Conservation (phyloP, 2,329 filamentous ascomycete genomes). For the Exophiala sideris region DNA sequence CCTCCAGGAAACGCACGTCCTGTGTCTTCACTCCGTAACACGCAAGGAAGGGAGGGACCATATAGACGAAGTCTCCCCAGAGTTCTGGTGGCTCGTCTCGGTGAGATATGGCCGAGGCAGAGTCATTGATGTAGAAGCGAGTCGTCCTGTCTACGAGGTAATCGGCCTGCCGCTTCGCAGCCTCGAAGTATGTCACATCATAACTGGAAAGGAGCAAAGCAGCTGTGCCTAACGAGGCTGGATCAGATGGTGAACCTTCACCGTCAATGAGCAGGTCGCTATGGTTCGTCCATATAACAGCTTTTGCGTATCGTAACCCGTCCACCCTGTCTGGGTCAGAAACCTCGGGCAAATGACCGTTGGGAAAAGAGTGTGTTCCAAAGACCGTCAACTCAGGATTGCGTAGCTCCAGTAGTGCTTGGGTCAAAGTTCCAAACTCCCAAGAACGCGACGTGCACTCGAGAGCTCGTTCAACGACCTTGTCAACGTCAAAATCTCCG, state of each 20-base stretch:
- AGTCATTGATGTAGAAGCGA: conserved; percentile 40
- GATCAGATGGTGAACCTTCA: conserved; percentile 33
- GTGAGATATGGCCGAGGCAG: conserved; percentile 44
- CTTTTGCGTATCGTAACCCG: conserved; percentile 2
- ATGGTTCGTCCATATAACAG: conserved; percentile 3
- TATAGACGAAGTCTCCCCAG: conserved; percentile 51
- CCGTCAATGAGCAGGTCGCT: conserved; percentile 4
- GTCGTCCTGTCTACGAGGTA: conserved; percentile 41
- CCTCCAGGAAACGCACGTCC: conserved; percentile 35
- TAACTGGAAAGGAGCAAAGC: conserved; percentile 44
- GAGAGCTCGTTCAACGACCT: conserved; percentile 1
- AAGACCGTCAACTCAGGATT: conserved; percentile 20
- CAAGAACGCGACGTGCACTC: conserved; percentile 7
- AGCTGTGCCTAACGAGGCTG: conserved; percentile 45
- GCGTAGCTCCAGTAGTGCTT: conserved; percentile 24
- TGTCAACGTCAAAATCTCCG: background rate
- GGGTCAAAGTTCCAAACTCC: conserved; percentile 17
- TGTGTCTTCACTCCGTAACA: conserved; percentile 43
- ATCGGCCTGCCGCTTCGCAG: conserved; percentile 41
- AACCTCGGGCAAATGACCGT: conserved; percentile 2
- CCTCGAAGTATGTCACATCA: conserved; percentile 34
- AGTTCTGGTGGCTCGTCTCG: conserved; percentile 42
- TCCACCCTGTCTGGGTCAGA: background rate
- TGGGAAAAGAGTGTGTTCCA: conserved; percentile 7
- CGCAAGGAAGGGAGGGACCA: conserved; percentile 50